These are phyloP conservation scores for Podospora comata DNA, from an alignment of 495 filamentous ascomycete species.

Conservation along the genomic window DNA sequence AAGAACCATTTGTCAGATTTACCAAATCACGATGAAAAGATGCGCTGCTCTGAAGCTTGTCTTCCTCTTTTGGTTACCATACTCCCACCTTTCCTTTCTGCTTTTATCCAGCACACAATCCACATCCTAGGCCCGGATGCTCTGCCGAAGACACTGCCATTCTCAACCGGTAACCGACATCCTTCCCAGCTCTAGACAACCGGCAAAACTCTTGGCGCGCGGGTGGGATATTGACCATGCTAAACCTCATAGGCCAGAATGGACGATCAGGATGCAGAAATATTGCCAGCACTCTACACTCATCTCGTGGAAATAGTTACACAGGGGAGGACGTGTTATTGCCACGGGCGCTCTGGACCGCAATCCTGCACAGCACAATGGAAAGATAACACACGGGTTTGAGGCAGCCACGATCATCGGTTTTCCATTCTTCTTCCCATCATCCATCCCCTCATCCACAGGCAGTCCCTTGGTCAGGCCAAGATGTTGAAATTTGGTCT, in stretches of 20 bases:
- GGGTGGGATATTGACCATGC: background rate
- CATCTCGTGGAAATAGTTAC: too few species aligned
- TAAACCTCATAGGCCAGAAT: background rate
- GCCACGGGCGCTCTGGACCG: too few species aligned
- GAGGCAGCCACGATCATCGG: too few species aligned
- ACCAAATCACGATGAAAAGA: too few species aligned
- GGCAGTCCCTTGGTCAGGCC: too few species aligned
- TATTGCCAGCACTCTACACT: background rate
- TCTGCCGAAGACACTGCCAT: background rate
- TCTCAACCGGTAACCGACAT: background rate
- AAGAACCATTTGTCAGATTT: too few species aligned
- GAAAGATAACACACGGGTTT: too few species aligned
- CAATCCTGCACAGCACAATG: too few species aligned
- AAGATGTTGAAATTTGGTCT: background rate
- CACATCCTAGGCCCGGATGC: background rate
- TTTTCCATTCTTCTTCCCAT: too few species aligned
- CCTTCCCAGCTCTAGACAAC: background rate
- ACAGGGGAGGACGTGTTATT: too few species aligned
- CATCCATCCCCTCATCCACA: too few species aligned
- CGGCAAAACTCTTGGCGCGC: background rate
- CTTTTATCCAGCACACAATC: background rate
- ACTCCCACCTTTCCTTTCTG: background rate
- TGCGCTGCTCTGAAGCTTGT: too few species aligned
- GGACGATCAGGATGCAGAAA: background rate
- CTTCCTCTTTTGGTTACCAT: background rate